Conservation (phyloP, 306 rosid species). For the Cyclanthera cordifolia region DNA sequence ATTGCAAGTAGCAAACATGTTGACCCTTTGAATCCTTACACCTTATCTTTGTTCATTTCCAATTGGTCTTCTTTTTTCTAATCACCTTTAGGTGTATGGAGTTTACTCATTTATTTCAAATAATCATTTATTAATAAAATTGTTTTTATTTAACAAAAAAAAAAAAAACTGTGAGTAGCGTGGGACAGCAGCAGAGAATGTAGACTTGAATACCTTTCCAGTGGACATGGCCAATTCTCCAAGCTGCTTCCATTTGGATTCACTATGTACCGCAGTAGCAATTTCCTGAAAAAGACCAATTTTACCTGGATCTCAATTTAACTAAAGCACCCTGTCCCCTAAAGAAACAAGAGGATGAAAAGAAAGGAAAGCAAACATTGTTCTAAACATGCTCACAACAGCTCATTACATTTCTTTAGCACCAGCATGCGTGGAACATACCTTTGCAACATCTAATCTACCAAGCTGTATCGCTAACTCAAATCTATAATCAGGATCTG, state of each 20-base stretch:
- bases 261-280: constrained; percentile 63
- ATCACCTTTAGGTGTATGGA: no score
- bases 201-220: constrained; percentile 50
- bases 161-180: background rate
- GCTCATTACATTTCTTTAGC: background rate
- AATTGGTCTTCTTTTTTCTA: no score
- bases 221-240: constrained; percentile 88
- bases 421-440: constrained; percentile 22
- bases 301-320: background rate
- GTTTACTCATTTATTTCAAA: no score
- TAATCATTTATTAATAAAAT: no score
- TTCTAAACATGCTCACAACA: background rate
- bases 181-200: background rate
- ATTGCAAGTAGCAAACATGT: background rate
- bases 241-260: constrained; percentile 94
- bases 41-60: no score
- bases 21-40: no score
- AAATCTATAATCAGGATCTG: constrained; percentile 90
- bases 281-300: constrained; percentile 43
- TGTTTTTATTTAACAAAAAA: no score
- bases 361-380: background rate
- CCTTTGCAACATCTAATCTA: constrained; percentile 89
- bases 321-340: background rate
- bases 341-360: background rate
- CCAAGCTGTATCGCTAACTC: constrained; percentile 93